Conservation (phyloP, 2,329 filamentous ascomycete species). For the Verticillium klebahnii region DNA sequence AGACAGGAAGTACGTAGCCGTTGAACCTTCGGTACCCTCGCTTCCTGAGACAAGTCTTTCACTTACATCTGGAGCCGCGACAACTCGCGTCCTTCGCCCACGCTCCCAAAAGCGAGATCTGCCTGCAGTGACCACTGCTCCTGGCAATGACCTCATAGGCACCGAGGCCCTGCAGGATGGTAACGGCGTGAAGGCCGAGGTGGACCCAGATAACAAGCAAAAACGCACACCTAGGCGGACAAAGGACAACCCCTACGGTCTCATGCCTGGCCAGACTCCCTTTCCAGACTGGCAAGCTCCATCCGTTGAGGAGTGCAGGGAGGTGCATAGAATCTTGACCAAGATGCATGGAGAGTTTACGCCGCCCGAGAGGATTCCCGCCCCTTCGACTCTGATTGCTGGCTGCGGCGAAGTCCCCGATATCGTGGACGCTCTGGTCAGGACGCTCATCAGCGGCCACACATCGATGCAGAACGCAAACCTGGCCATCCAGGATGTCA, state of each 20-base stretch:
- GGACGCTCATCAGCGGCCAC: conserved; percentile 48
- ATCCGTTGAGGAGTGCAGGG: conserved; percentile 62
- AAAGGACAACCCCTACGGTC: conserved; percentile 37
- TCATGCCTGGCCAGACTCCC: conserved; percentile 55
- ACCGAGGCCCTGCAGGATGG: no score
- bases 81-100: neutral
- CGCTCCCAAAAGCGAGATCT: neutral
- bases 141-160: neutral
- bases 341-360: conserved; percentile 60
- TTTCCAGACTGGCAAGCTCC: conserved; percentile 65
- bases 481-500: conserved; percentile 60
- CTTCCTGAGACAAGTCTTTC: neutral
- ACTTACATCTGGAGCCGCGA: neutral
- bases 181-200: neutral
- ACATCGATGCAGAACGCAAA: conserved; percentile 51
- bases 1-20: neutral
- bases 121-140: neutral
- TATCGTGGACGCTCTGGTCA: conserved; percentile 48
- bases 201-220: conserved; percentile 10
- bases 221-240: conserved; percentile 20
- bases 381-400: conserved; percentile 65
- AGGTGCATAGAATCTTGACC: conserved; percentile 62
- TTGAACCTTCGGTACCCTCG: no score
- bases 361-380: conserved; percentile 62
- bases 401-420: conserved; percentile 59